Evolutionary conservation across 352 stramenopile genomes (phyloP).

Genomic region (Discostella stelligera): DNA sequence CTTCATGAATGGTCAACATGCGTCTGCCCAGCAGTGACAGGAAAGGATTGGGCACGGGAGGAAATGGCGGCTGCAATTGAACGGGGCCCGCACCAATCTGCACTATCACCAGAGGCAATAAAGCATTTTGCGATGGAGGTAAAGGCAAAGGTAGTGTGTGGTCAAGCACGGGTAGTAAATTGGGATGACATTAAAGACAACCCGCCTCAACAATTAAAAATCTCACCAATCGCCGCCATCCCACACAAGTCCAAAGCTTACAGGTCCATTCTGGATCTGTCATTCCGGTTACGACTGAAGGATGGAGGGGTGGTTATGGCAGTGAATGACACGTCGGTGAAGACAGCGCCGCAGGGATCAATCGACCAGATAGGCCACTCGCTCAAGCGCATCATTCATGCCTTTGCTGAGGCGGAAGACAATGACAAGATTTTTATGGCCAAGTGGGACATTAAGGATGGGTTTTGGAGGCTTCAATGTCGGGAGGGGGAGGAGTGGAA

Average conservation of each 20-base stretch:
- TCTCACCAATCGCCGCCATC: constrained; percentile 23
- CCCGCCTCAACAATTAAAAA: constrained; percentile 20
- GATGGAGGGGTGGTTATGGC: neutral
- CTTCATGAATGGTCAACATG: neutral
- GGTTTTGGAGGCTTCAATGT: neutral
- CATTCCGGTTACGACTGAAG: neutral
- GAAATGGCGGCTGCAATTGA: neutral
- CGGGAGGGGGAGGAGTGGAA: constrained; percentile 17
- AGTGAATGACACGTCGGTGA: constrained; percentile 9
- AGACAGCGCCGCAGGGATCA: constrained; percentile 2
- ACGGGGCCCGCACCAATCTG: neutral
- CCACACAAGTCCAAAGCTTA: constrained; percentile 24
- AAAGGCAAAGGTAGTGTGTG: neutral
- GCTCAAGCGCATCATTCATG: constrained; percentile 1
- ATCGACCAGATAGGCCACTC: constrained; percentile 8
- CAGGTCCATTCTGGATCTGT: constrained; percentile 27
- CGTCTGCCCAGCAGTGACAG: neutral
- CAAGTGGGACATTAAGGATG: too few relatives aligned
- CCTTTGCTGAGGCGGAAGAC: neutral
- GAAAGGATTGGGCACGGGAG: neutral
- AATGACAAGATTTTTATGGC: neutral
- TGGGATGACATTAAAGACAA: constrained; percentile 31
- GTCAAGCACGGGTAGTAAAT: neutral
- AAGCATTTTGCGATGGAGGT: neutral
- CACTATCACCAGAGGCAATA: neutral